Conservation (phyloP, 1,284 basidiomycete genomes). For the Trichosporon faecale region DNA sequence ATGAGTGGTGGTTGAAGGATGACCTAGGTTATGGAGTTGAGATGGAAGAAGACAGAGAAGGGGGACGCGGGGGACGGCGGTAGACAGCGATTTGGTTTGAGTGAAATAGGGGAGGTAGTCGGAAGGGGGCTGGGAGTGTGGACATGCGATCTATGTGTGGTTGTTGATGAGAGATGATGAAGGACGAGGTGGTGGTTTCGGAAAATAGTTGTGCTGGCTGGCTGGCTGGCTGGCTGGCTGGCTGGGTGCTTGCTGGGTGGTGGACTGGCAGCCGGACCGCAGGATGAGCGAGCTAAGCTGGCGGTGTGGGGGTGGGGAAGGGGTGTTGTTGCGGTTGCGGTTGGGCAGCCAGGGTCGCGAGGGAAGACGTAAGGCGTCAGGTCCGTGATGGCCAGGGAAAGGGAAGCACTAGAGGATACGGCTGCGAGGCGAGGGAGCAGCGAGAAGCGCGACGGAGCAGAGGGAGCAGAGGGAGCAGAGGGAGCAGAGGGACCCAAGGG, state of each 20-base stretch:
- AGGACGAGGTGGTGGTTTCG: background rate
- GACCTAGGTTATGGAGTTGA: background rate
- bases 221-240: too few species aligned
- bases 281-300: too few species aligned
- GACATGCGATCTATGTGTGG: constrained; percentile 1
- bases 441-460: background rate
- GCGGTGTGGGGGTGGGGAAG: constrained; percentile 4
- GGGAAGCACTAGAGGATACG: background rate
- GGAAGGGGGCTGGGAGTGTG: background rate
- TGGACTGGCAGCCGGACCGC: too few species aligned
- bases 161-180: background rate
- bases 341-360: background rate
- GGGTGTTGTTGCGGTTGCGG: background rate
- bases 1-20: constrained; percentile 2
- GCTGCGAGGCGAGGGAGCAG: background rate
- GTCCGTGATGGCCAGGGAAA: background rate
- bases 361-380: background rate
- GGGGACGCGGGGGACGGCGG: background rate
- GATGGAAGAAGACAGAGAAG: background rate
- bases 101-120: background rate
- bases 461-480: background rate
- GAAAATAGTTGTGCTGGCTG: constrained; percentile 1
- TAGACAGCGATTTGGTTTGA: background rate
- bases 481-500: background rate
- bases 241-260: too few species aligned